Evolutionary conservation across 2,329 filamentous ascomycete species (phyloP), one percentile per base, ranked within the genome.

Genomic region (Blastomyces silverae): DNA sequence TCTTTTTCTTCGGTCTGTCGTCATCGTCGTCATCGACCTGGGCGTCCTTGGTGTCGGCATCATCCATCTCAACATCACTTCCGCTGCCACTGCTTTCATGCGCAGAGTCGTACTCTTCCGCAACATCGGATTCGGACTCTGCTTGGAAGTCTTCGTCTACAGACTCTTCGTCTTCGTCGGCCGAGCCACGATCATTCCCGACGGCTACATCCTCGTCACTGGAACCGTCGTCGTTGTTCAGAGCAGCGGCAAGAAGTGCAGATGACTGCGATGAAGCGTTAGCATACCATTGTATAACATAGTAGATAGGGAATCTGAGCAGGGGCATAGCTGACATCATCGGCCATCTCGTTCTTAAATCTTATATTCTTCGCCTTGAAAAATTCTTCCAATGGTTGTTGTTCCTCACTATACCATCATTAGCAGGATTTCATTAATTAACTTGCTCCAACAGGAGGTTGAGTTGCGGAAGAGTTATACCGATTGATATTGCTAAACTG

Each of bases 401-500:
- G 91, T 76, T 99, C 94, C 80, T 99, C 94, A 71, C 83, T 84
- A 64, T 65, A 46, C 20, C 55, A 28, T 48, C 48, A 67, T 73
- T 67, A 75, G 69, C 73, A 68, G 72, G 70, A 65, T 39, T 28
- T 53, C 22, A 67, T 22, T 25, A 56, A 56, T 17, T 10, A 50
- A 39, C 17, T 4, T 28, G 50, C 10, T 28, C 13, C 25, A 58
- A n/a, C 22, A 15, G 17, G 31, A 34, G 20, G 13, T 17, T 20
- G 20, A 25, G 44, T 31, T 25, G 31, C 20, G 11, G 48, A 60
- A 42, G 11, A 25, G 52, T 50, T 79, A 71, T 75, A 84, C 83
- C 93, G 89, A 76, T 97, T 99, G 77, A 99, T 99, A 82, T 99
- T 99, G 80, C 92, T 96, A 81, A 99, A 99, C 73, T 97, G 92